A percentile compares a stretch with the other conserved stretches of the same genome.
phyloP scores from a whole-genome alignment of 345 rosid species.

The Boechera retrofracta region DNA sequence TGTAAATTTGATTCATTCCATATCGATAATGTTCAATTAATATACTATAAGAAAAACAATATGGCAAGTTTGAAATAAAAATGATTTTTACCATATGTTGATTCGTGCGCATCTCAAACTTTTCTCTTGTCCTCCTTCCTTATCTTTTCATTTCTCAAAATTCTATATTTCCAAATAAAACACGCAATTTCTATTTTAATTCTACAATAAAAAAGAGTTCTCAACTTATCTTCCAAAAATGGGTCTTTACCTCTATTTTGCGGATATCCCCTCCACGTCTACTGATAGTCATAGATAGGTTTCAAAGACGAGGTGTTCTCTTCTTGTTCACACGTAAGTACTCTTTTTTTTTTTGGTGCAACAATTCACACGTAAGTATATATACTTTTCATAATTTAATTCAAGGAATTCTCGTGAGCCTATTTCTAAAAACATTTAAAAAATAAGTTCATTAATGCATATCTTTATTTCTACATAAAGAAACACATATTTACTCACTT shows the following conservation, averaged over 20 bases:
- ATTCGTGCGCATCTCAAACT: constrained; percentile 13
- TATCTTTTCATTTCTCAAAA: not conserved
- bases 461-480: constrained; percentile 30
- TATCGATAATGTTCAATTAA: not conserved
- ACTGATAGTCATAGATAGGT: not conserved
- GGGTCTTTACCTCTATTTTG: constrained; percentile 22
- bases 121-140: not conserved
- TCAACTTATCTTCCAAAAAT: constrained; percentile 26
- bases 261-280: constrained; percentile 25
- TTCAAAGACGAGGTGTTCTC: not conserved
- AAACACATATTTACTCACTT: constrained; percentile 7
- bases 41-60: not conserved
- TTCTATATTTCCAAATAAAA: constrained; percentile 26
- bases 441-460: constrained; percentile 27
- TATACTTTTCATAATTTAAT: not conserved
- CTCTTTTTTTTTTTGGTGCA: not conserved
- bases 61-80: not conserved
- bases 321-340: constrained; percentile 33
- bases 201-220: not conserved
- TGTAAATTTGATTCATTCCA: constrained; percentile 1
- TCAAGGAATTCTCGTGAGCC: not conserved
- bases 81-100: constrained; percentile 3
- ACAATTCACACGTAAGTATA: not conserved
- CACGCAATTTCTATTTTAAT: constrained; percentile 21
- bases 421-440: not conserved